Evolutionary conservation across 176 grass and related monocot species (phyloP), one percentile per base, ranked within the genome.

Genomic region (Ampelocalamus luodianensis): DNA sequence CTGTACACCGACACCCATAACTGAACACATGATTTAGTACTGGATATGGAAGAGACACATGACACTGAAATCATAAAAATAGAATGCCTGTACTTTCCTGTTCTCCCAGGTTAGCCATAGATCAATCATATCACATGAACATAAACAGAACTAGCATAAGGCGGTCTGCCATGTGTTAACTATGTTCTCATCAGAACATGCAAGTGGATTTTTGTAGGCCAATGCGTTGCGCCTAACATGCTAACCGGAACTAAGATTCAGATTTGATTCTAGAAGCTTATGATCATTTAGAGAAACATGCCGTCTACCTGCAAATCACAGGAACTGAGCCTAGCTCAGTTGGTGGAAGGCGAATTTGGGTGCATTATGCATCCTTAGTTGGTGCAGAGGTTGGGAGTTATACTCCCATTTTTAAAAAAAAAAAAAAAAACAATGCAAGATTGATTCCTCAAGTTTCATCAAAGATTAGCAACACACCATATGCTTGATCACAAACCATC

Each of bases 21-120:
- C 74, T 51, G 78, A 77, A 81, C 84, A 87, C 89, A 90, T 77
- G 63, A 82, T 85, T 32, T 66, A 66, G 59, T 74, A 49, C 39
- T 65, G 78, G 76, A 77, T 85, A 76, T 73, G 77, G 36, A 81
- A 36, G 64, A 45, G 43, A 14, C 42, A 66, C 82, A 91, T 27
- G 72, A 43, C 14, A 72, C 3, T 16, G 36, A 64, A 78, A 49
- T 16, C 69, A 3, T 13, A 24, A 10, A 61, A 65, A n/a, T n/a
- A 58, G 37, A 67, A 29, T 6, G n/a, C 60, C 14, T 24, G 22
- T 51, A n/a, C 54, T 56, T 56, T 34, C 36, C 26, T 75, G 43
- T 83, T 79, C 66, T 66, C 65, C 45, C 58, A 90, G 73, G 79
- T 74, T 83, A 79, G 27, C 54, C 65, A 79, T 0, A 22, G 58